Base-by-base conservation (phyloP, 257 asterid genomes). In the Coffea canephora region DNA sequence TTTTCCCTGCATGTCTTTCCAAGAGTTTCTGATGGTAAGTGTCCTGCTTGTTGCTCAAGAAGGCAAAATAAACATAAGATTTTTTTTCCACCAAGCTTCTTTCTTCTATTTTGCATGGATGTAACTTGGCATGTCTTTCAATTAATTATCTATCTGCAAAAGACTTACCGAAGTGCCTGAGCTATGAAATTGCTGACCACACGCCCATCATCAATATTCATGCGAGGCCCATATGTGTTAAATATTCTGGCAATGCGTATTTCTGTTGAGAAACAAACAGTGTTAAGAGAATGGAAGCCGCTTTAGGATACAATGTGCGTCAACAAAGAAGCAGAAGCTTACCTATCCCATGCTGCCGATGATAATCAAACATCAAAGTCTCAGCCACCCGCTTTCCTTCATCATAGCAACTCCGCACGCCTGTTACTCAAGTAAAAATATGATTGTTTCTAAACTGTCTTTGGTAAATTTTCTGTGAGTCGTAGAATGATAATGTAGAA, bases 361-460 rank as follows among this genome's bases (percentile, higher is more conserved):
- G 98, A 83, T 94, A 94, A 86, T 93, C 98, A 79, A 94, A 92
- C 97, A 93, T 94, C 93, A 94, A 83, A 71, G 98, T 94, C 85
- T 94, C 98, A n/a, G 98, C 98, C 3, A 93, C 97, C 84, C 98
- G 83, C 82, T 94, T 94, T 64, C 98, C 98, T 86, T 94, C 97
- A 27, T 94, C 98, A 48, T 94, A 94, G 84, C 98, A 94, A 77
- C 98, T 94, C 80, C 98, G 84, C 73, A 94, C 98, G 69, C 98
- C 98, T 94, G 87, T 39, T 81, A 69, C 19, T 57, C 72, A 75
- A 76, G 76, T 6, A 73, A 10, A 57, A 6, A 31, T n/a, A 34
- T 27, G 3, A 0, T 49, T 19, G 62, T 36, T 61, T 16, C 49
- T 39, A 79, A 67, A 14, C 43, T 31, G 9, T 70, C 74, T 10